phyloP scores from a whole-genome alignment of 352 stramenopile genomes.

The Globisporangium splendens region DNA sequence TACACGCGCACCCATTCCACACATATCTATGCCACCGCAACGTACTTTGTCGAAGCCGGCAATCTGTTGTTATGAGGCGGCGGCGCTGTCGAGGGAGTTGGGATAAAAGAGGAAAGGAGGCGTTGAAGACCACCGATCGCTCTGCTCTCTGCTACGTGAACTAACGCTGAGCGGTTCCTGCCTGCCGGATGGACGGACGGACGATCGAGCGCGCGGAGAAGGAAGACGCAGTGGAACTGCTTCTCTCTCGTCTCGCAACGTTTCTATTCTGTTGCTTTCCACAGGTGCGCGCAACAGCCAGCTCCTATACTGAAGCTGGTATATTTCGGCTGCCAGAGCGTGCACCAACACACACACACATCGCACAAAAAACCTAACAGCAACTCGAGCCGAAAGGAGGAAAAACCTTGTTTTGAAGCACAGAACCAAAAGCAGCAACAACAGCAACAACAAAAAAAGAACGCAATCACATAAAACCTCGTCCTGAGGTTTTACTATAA shows the following conservation, averaged over 20 bases:
- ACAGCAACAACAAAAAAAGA: not conserved
- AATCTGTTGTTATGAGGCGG: not conserved
- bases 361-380: not conserved
- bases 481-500: not conserved
- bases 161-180: not conserved
- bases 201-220: not conserved
- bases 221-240: not conserved
- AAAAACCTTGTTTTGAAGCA: not conserved
- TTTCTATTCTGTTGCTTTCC: slow-evolving; percentile 5
- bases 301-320: not conserved
- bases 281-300: not conserved
- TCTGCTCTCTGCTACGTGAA: not conserved
- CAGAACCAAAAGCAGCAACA: not conserved
- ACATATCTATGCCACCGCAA: not conserved
- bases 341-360: not conserved
- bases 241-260: not conserved
- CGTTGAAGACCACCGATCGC: not conserved
- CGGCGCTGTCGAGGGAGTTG: not conserved
- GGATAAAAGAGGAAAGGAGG: not conserved
- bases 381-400: not conserved
- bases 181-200: no score
- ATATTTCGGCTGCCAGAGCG: not conserved
- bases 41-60: not conserved
- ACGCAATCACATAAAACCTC: not conserved
- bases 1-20: no score